Evolutionary conservation across 805 yeast species (phyloP), one percentile per base, ranked within the genome.

Genomic region (Sugiyamaella americana): DNA sequence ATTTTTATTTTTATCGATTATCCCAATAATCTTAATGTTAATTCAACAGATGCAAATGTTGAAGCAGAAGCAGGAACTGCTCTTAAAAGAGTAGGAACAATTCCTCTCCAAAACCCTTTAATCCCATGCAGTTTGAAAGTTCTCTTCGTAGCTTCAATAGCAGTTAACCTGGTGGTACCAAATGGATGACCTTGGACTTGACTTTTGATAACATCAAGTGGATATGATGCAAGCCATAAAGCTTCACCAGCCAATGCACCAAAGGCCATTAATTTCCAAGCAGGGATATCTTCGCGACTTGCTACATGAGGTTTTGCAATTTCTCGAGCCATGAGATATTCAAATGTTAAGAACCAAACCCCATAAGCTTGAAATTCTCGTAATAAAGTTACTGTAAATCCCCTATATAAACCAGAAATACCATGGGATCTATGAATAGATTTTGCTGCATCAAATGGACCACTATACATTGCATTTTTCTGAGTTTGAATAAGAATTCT

Each of bases 321-420:
- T 30, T 46, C 53, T n/a, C 49, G 43, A 19, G 47, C 40, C 57
- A 82, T 75, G 46, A 81, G 63, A 40, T 64, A 68, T 59, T 82
- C 88, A 58, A 78, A 82, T 1, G 85, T 70, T 49, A 79, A 63
- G 55, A 82, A 82, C 88, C 88, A 82, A 13, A 80, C 76, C 4
- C 88, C 88, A 57, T 82, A 82, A 0, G 87, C 85, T 60, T 81
- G 87, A n/a, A 74, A 64, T 56, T 81, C 87, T 49, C 87, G 66
- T 10, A 75, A 38, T 1, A 76, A 55, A 0, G 87, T 81, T 47
- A 81, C 72, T 2, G 65, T 54, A 16, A 68, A 63, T 0, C 87
- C 87, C 46, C 87, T 64, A 54, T 69, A 79, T 3, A 81, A 52
- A 1, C 84, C 85, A 3, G 42, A 16, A 26, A 60, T 13, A 13